Evolutionary conservation across 257 asterid genomes (phyloP).

Genomic region (Jacaranda mimosifolia): DNA sequence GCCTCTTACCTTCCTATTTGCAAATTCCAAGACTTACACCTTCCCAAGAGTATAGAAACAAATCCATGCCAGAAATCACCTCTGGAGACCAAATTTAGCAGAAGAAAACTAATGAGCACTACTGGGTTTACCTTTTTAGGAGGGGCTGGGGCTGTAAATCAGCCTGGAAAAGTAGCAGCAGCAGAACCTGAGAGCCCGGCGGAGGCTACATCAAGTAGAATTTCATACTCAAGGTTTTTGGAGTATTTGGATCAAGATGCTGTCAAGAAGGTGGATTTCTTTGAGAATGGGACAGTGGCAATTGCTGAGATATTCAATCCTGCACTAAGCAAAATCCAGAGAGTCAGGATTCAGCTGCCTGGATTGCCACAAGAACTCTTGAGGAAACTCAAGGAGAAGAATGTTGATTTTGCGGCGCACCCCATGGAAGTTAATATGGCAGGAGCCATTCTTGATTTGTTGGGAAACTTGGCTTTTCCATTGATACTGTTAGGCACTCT

Average conservation of each 20-base stretch:
- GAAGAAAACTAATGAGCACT: constrained; percentile 49
- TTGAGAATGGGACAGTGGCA: constrained; percentile 64
- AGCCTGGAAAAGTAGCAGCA: constrained; percentile 44
- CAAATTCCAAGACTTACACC: constrained; percentile 53
- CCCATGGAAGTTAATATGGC: constrained; percentile 46
- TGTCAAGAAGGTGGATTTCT: constrained; percentile 68
- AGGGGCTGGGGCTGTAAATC: constrained; percentile 49
- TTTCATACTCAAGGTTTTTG: constrained; percentile 71
- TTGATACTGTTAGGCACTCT: constrained; percentile 55
- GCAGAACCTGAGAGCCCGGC: constrained; percentile 55
- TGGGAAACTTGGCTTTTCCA: constrained; percentile 71
- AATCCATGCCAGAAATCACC: constrained; percentile 33
- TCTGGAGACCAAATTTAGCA: constrained; percentile 38
- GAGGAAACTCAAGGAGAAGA: constrained; percentile 60
- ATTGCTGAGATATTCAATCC: constrained; percentile 69
- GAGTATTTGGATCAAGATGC: constrained; percentile 66
- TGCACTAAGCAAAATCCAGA: constrained; percentile 54
- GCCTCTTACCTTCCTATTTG: constrained; percentile 52
- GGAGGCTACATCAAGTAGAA: constrained; percentile 60
- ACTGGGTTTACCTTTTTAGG: constrained; percentile 51
- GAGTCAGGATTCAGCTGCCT: constrained; percentile 68
- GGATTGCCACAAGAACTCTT: constrained; percentile 62
- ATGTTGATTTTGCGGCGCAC: constrained; percentile 67
- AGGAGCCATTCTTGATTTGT: constrained; percentile 50
- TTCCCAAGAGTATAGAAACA: constrained; percentile 11